phyloP scores from a whole-genome alignment of 1,284 basidiomycete species.

The Phellopilus nigrolimitatus region DNA sequence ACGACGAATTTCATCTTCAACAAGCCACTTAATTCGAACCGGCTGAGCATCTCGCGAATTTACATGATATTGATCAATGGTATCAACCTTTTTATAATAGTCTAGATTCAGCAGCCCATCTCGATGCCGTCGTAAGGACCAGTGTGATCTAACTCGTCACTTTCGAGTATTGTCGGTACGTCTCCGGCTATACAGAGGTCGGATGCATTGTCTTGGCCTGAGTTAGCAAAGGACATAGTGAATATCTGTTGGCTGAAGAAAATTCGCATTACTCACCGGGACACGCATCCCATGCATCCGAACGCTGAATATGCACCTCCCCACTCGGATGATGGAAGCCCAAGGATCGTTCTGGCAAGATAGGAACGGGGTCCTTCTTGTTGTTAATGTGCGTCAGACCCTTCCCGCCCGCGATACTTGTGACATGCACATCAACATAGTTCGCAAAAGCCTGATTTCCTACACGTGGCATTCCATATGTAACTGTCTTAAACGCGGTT shows the following conservation, averaged over 20 bases:
- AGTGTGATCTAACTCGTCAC: conserved; percentile 42
- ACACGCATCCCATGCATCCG: conserved; percentile 43
- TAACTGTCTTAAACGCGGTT: conserved; percentile 32
- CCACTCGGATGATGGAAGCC: conserved; percentile 54
- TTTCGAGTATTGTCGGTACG: conserved; percentile 45
- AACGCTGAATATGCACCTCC: conserved; percentile 53
- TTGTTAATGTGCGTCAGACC: conserved; percentile 47
- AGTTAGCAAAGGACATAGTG: not conserved
- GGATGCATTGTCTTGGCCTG: conserved; percentile 40
- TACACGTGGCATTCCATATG: conserved; percentile 58
- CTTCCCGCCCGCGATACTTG: conserved; percentile 23
- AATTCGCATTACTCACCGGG: conserved; percentile 32
- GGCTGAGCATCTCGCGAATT: too few species aligned
- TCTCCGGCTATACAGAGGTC: conserved; percentile 50
- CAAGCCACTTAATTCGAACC: too few species aligned
- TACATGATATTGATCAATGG: too few species aligned
- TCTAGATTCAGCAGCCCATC: too few species aligned
- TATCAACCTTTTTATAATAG: too few species aligned
- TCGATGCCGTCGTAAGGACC: conserved; percentile 55
- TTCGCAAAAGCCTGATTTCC: conserved; percentile 58
- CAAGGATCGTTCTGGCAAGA: conserved; percentile 42
- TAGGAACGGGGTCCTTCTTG: conserved; percentile 30
- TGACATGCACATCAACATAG: conserved; percentile 45
- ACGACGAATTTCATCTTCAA: too few species aligned
- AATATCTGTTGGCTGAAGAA: not conserved